Evolutionary conservation across 2,329 filamentous ascomycete species (phyloP).

Genomic region (Knufia fluminis): DNA sequence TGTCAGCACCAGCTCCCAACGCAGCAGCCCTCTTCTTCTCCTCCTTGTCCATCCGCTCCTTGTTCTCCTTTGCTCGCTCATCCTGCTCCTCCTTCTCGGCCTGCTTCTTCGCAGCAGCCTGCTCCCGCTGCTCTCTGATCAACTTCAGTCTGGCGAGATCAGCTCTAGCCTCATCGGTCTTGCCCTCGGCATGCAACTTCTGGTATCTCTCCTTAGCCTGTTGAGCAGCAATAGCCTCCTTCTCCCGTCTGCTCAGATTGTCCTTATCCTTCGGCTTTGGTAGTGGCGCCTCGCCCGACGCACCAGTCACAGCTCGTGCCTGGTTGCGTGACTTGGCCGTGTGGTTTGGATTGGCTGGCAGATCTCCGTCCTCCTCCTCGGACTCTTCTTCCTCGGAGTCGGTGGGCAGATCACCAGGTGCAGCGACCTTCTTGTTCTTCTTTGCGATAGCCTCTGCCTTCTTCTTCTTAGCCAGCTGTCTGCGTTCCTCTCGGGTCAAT

Average conservation of each 20-base stretch:
- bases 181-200: slow-evolving; percentile 86
- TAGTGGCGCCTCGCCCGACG: slow-evolving; percentile 39
- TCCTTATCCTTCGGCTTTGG: slow-evolving; percentile 43
- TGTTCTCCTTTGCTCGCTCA: slow-evolving; percentile 31
- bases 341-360: slow-evolving; percentile 84
- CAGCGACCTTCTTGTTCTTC: slow-evolving; percentile 60
- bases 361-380: slow-evolving; percentile 30
- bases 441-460: slow-evolving; percentile 81
- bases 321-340: slow-evolving; percentile 58
- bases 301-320: slow-evolving; percentile 33
- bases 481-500: slow-evolving; percentile 77
- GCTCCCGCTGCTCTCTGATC: slow-evolving; percentile 77
- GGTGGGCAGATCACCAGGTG: slow-evolving; percentile 77
- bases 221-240: slow-evolving; percentile 74
- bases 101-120: slow-evolving; percentile 72
- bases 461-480: slow-evolving; percentile 75
- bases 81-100: slow-evolving; percentile 54
- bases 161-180: slow-evolving; percentile 89
- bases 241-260: slow-evolving; percentile 58
- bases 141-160: slow-evolving; percentile 75
- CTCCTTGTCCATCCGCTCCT: slow-evolving; percentile 29
- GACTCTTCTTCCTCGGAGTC: slow-evolving; percentile 44
- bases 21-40: slow-evolving; percentile 33
- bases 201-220: slow-evolving; percentile 84
- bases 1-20: slow-evolving; percentile 17